Conservation (phyloP, 257 asterid genomes). For the Gardenia jasminoides region DNA sequence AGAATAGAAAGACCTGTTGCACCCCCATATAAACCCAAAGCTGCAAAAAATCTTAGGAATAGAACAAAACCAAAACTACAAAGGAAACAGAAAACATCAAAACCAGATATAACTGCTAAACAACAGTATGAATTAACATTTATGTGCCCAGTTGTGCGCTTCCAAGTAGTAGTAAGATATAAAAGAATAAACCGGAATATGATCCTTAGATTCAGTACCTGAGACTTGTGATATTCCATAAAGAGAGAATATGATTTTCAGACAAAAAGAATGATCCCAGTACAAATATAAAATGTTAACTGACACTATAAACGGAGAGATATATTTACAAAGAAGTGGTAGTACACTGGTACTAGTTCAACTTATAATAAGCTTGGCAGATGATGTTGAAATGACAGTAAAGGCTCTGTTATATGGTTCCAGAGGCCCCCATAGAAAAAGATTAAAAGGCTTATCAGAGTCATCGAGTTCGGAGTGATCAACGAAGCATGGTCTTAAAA, state of each 20-base stretch:
- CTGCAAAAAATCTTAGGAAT: background rate
- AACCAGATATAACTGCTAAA: background rate
- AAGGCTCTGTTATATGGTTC: background rate
- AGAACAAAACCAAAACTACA: background rate
- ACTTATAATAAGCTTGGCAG: background rate
- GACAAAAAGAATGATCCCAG: background rate
- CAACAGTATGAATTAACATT: background rate
- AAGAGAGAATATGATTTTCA: background rate
- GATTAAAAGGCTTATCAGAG: background rate
- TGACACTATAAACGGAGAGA: background rate
- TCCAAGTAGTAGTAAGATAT: background rate
- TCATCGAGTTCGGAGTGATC: background rate
- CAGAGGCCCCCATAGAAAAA: background rate
- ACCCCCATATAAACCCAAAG: too few relatives aligned
- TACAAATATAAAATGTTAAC: background rate
- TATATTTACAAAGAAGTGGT: background rate
- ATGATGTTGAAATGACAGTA: slow-evolving; percentile 9
- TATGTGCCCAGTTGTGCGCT: background rate
- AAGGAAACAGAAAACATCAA: background rate
- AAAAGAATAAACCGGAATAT: background rate
- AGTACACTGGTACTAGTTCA: background rate
- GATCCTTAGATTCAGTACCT: slow-evolving; percentile 3
- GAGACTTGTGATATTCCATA: slow-evolving; percentile 8
- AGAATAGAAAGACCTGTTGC: background rate
- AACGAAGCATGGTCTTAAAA: background rate